Base-by-base conservation (phyloP, 2,329 filamentous ascomycete species). In the Penicillium hesseltinei region DNA sequence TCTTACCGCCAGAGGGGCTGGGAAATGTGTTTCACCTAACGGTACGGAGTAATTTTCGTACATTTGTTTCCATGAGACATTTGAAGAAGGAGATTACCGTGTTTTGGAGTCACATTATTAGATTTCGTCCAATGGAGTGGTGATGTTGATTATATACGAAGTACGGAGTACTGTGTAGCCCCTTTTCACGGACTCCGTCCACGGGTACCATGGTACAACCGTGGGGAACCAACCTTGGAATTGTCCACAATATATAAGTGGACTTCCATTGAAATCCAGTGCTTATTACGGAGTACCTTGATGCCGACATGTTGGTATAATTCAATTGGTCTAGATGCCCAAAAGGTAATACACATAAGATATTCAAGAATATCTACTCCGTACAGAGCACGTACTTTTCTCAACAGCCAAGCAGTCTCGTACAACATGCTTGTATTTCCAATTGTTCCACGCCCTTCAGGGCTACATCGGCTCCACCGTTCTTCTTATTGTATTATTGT, bases 1-100 rank as follows among this genome's bases (percentile, higher is more conserved):
- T 56, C 56, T 58, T 52, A 35, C 25, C 13, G 42, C 21, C 10
- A 43, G 29, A 25, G 54, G 47, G 49, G 54, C 42, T 53, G 54
- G 54, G 49, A 56, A 43, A 21, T 46, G 25, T 40, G 27, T 35
- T n/a, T 43, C 21, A 46, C n/a, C 17, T 44, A 19, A 15, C 39
- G 29, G 35, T 38, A 39, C 36, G n/a, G 7, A 36, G 17, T 47
- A 42, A 13, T 27, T 45, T 29, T 46, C n/a, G 49, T 47, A 53
- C 54, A 42, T 56, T 52, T n/a, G 38, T 21, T 50, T 50, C 11
- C 29, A 4, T 35, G 52, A 35, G 45, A 36, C 29, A 42, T n/a
- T 27, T 27, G 23, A 43, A 27, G 38, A 44, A 17, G 9, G 8
- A 33, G 31, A 23, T 47, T 19, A 10, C 35, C 19, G 21, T 51